Base-by-base conservation (phyloP, 176 grass and related monocot species). In the Dactylis glomerata region DNA sequence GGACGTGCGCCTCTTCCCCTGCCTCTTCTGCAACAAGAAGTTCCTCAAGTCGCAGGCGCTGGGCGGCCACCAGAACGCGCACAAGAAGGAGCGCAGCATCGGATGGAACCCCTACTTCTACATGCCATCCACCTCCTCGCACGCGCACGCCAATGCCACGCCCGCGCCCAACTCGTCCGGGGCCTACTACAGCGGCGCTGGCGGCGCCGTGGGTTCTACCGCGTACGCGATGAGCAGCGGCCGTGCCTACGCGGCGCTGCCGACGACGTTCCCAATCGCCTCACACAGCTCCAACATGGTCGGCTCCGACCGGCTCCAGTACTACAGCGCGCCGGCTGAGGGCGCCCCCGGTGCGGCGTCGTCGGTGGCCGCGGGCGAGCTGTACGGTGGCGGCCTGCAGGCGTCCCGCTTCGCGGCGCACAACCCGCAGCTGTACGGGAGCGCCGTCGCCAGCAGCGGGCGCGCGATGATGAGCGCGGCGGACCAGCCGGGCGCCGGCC, bases 21-120 rank as follows among this genome's bases (percentile, higher is more conserved):
- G 94, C 83, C 92, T 97, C 71, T 97, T 97, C 84, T 97, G 94
- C 87, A 97, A 97, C 92, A 97, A 97, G 77, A 97, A 97, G 80
- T 97, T 97, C 83, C 63, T 94, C 63, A 97, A 97, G 81, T 97
- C 94, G 73, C 94, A 97, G 86, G 92, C 94, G 59, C 90, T 97
- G 1, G 94, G 94, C 4, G 94, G 94, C 1, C 94, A 97, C 85
- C 94, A 97, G 84, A 97, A 97, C 79, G 94, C 94, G 13, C 94
- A 97, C 92, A 97, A 97, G 90, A 97, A 97, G 81, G 94, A 97
- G 83, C 75, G 94, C 27, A 92, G 83, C 89, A 87, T 90, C 52
- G 92, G 94, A 3, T 94, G 92, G 92, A 90, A 86, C 45, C 88
- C 94, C 19, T 89, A 97, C 76, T 91, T 94, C 79, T 97, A 97